Evolutionary conservation across 2,329 filamentous ascomycete species (phyloP).

Genomic region (Arachnopeziza araneosa): DNA sequence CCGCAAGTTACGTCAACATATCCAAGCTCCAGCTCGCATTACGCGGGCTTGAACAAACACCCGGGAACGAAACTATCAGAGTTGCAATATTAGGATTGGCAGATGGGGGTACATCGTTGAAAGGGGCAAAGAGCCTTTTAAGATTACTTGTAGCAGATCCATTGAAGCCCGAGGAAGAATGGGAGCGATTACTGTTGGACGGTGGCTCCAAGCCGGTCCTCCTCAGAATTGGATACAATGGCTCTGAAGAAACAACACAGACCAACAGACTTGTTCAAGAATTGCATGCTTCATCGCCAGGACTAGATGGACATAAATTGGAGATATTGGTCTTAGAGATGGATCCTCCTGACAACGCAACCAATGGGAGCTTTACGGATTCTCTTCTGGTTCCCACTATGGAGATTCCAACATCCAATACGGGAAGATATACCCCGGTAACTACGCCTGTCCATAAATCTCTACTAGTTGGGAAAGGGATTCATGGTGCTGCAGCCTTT

Average conservation of each 20-base stretch:
- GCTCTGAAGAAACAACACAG: constrained; percentile 22
- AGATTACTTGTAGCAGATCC: constrained; percentile 67
- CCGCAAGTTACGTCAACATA: constrained; percentile 59
- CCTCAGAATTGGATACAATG: constrained; percentile 47
- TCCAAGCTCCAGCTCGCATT: constrained; percentile 67
- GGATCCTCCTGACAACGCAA: constrained; percentile 45
- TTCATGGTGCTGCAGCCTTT: constrained; percentile 58
- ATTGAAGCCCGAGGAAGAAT: constrained; percentile 53
- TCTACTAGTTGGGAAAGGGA: constrained; percentile 66
- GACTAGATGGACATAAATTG: constrained; percentile 54
- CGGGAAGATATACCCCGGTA: constrained; percentile 59
- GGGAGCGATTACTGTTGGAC: constrained; percentile 56
- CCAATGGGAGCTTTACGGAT: constrained; percentile 49
- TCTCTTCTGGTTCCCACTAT: constrained; percentile 70
- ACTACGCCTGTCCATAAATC: constrained; percentile 81
- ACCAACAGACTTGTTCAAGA: constrained; percentile 49
- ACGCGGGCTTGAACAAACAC: constrained; percentile 52
- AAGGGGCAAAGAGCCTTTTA: constrained; percentile 58
- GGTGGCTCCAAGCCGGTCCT: constrained; percentile 51
- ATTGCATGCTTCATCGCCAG: constrained; percentile 57
- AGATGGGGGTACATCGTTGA: constrained; percentile 32
- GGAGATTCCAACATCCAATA: constrained; percentile 60
- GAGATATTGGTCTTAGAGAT: constrained; percentile 57
- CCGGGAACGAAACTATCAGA: constrained; percentile 52
- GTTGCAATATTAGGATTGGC: constrained; percentile 50